A percentile compares a stretch with the other conserved stretches of the same genome.
Evolutionary conservation across 768 basidiomycete genomes (phyloP).

Genomic region (Leccinum disarticulatum): DNA sequence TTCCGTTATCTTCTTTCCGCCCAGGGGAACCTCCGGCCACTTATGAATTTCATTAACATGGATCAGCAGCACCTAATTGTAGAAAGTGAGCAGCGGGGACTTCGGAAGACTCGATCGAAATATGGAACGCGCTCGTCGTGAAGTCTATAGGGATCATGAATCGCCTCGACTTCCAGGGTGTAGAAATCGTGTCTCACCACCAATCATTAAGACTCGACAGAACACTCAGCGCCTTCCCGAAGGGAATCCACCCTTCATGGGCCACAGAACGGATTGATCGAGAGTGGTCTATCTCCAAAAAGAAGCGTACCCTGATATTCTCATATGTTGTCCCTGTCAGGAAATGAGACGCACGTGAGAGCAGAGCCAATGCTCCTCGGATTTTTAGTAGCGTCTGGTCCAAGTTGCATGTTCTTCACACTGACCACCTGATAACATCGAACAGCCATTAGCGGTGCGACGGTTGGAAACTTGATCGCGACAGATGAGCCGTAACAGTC

Average conservation of each 20-base stretch:
- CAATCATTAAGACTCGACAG: slow-evolving; percentile 36
- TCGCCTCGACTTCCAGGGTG: slow-evolving; percentile 17
- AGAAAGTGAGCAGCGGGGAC: slow-evolving; percentile 27
- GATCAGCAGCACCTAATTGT: slow-evolving; percentile 13
- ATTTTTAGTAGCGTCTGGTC: slow-evolving; percentile 39
- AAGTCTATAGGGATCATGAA: slow-evolving; percentile 23
- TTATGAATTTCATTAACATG: slow-evolving; percentile 11
- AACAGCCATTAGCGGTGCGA: slow-evolving; percentile 14
- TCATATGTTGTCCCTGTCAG: slow-evolving; percentile 25
- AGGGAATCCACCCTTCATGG: slow-evolving; percentile 37
- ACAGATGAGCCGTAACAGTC: slow-evolving; percentile 42
- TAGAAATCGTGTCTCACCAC: slow-evolving; percentile 35
- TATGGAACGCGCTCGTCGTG: slow-evolving; percentile 27
- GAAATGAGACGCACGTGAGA: slow-evolving; percentile 33
- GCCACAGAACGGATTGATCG: slow-evolving; percentile 11
- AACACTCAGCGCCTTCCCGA: slow-evolving; percentile 36
- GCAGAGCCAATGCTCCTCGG: slow-evolving; percentile 41
- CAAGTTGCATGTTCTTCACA: slow-evolving; percentile 36
- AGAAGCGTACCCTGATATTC: slow-evolving; percentile 35
- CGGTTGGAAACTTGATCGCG: slow-evolving; percentile 28
- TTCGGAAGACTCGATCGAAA: slow-evolving; percentile 47
- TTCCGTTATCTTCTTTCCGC: slow-evolving; percentile 23
- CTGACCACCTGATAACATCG: slow-evolving; percentile 44
- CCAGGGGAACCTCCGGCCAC: slow-evolving; percentile 32
- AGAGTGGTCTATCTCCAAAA: slow-evolving; percentile 37